Evolutionary conservation across 2,329 filamentous ascomycete genomes (phyloP).

Genomic region (Verticillium nubilum): DNA sequence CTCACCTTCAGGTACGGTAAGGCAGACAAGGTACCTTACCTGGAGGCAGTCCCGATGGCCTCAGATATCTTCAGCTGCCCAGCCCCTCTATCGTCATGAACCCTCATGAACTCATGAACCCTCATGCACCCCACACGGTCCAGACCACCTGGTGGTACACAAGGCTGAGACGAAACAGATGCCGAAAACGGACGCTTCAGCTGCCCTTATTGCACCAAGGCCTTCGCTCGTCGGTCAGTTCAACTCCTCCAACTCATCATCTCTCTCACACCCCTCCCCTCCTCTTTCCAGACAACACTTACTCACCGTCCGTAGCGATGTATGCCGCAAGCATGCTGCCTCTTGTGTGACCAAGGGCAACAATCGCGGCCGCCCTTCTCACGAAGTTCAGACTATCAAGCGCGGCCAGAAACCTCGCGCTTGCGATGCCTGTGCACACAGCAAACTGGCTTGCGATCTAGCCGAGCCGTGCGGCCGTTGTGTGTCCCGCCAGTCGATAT

Average conservation of each 20-base stretch:
- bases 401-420: conserved; percentile 20
- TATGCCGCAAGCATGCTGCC: conserved; percentile 19
- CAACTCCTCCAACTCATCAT: background rate
- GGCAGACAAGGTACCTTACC: too few relatives aligned
- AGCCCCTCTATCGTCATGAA: background rate
- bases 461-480: conserved; percentile 18
- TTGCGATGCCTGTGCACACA: conserved; percentile 21
- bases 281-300: background rate
- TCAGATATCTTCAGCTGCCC: background rate
- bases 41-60: background rate
- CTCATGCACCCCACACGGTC: background rate
- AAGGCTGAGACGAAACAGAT: conserved; percentile 2
- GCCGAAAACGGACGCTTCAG: conserved; percentile 7
- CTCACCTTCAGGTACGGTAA: too few relatives aligned
- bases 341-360: conserved; percentile 14
- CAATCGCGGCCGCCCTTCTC: background rate
- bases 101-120: too few relatives aligned
- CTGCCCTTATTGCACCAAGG: conserved; percentile 14
- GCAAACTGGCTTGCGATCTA: conserved; percentile 21
- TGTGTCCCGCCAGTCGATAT: conserved; percentile 11
- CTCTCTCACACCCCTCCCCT: background rate
- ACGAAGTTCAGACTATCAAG: conserved; percentile 12
- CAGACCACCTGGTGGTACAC: background rate
- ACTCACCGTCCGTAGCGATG: conserved; percentile 11
- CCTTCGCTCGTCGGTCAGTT: conserved; percentile 14